phyloP scores from a whole-genome alignment of 225 moss, liverwort and hornwort species.

The Rhytidiadelphus loreus region DNA sequence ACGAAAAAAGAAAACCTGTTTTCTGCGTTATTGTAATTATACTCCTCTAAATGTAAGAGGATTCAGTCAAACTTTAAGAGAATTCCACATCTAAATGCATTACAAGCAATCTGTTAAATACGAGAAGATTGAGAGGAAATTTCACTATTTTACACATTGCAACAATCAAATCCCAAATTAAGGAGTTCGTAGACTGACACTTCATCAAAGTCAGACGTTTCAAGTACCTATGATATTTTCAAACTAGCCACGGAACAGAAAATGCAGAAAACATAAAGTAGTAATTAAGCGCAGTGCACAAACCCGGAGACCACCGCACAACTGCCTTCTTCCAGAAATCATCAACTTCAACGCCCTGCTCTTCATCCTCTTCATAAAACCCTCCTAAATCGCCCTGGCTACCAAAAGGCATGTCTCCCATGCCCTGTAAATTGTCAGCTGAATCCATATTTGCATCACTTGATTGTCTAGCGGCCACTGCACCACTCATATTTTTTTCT shows the following conservation, averaged over 20 bases:
- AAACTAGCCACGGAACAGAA: neutral
- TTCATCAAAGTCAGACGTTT: neutral
- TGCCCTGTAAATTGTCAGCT: neutral
- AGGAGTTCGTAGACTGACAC: neutral
- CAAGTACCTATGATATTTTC: neutral
- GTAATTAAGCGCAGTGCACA: neutral
- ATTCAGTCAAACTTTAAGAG: neutral
- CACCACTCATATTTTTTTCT: neutral
- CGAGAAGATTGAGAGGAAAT: neutral
- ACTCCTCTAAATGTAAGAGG: neutral
- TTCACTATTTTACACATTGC: neutral
- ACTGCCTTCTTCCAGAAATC: conserved; percentile 49
- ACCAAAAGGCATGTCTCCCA: neutral
- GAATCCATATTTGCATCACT: conserved; percentile 15
- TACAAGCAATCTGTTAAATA: neutral
- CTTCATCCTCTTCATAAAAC: conserved; percentile 70
- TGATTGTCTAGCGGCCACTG: neutral
- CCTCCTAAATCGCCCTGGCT: conserved; percentile 53
- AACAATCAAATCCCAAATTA: neutral
- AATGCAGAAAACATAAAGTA: neutral
- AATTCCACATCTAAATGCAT: neutral
- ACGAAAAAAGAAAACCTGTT: neutral
- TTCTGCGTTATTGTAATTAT: neutral
- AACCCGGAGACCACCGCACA: conserved; percentile 60
- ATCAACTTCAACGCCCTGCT: conserved; percentile 51